phyloP scores from a whole-genome alignment of 208 protist species.

The Acanthamoeba sp. region DNA sequence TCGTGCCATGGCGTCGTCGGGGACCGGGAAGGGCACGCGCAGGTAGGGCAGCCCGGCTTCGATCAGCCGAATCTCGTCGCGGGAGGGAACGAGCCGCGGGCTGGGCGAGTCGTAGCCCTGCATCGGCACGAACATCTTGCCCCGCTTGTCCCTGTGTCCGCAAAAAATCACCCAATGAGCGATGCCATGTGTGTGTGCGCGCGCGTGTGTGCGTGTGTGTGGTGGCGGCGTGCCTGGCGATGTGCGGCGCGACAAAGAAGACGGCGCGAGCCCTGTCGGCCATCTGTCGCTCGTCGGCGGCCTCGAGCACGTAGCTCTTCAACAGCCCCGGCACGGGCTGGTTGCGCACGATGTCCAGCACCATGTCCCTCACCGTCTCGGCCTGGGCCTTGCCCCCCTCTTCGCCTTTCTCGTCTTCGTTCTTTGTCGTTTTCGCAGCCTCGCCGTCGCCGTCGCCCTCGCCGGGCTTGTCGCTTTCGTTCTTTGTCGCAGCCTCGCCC shows the following conservation, averaged over 20 bases:
- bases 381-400: background rate
- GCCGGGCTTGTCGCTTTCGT: background rate
- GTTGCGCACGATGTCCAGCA: background rate
- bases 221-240: background rate
- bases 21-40: background rate
- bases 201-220: too few relatives aligned
- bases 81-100: conserved; percentile 1
- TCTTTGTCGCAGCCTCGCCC: background rate
- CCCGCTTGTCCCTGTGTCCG: background rate
- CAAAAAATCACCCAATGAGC: too few relatives aligned
- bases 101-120: conserved; percentile 24
- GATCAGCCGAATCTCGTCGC: conserved; percentile 27
- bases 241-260: conserved; percentile 11
- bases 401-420: too few relatives aligned
- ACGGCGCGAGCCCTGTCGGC: conserved; percentile 1
- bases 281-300: conserved; percentile 35
- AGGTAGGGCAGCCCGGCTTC: conserved; percentile 14
- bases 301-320: background rate
- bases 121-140: background rate
- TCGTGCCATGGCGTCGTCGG: background rate
- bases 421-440: background rate
- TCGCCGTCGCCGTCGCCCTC: too few relatives aligned
- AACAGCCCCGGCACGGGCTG: background rate
- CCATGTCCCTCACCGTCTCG: background rate
- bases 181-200: too few relatives aligned